Conservation (phyloP, 495 filamentous ascomycete species). For the Lasiosphaeria hispida region DNA sequence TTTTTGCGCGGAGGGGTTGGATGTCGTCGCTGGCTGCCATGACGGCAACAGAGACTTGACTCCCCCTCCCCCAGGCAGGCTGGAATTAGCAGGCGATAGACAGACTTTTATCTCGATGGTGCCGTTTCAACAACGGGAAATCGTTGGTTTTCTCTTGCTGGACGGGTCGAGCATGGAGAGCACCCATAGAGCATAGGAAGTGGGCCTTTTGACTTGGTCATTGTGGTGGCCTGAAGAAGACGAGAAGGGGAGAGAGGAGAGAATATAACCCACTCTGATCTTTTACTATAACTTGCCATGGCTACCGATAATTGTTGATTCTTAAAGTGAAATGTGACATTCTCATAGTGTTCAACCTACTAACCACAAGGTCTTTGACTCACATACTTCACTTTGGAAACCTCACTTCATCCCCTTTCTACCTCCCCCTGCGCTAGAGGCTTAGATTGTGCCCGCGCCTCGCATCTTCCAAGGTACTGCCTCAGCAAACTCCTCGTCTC, state of each 20-base stretch:
- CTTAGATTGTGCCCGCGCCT: slow-evolving; percentile 5
- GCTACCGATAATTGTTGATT: not conserved
- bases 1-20: not conserved
- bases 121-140: too few relatives aligned
- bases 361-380: not conserved
- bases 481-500: slow-evolving; percentile 35
- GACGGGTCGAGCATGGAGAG: not conserved
- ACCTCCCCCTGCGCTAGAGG: too few relatives aligned
- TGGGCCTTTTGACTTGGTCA: too few relatives aligned
- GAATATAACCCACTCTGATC: not conserved
- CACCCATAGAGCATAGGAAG: too few relatives aligned
- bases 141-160: too few relatives aligned
- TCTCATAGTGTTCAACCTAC: not conserved
- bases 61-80: not conserved
- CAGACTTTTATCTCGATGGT: not conserved
- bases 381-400: not conserved
- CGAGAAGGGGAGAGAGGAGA: not conserved
- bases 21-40: not conserved
- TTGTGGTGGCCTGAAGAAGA: too few relatives aligned
- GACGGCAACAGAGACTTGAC: not conserved
- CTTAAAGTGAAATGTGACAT: not conserved
- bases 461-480: slow-evolving; percentile 39
- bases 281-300: not conserved
- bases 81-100: not conserved
- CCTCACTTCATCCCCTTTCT: not conserved